Evolutionary conservation across 257 asterid genomes (phyloP).

Genomic region (Nicotiana knightiana): DNA sequence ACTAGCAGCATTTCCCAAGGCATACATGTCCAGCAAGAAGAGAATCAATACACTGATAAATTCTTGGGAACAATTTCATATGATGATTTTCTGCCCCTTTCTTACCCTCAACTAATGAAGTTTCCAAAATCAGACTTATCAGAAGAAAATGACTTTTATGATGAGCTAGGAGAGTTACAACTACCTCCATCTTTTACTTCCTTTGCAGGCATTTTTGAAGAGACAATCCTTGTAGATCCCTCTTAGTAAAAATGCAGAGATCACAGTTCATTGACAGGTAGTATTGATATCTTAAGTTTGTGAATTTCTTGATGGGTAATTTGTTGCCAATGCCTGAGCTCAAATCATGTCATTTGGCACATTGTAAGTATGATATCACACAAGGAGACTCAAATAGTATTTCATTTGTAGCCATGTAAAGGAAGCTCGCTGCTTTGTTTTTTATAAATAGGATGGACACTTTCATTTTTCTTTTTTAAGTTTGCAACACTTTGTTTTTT

Average conservation of each 20-base stretch:
- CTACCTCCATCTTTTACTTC: constrained; percentile 47
- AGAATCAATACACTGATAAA: constrained; percentile 24
- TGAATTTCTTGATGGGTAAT: not conserved
- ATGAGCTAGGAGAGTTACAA: constrained; percentile 74
- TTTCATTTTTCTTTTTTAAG: not conserved
- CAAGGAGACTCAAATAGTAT: not conserved
- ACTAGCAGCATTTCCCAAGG: constrained; percentile 14
- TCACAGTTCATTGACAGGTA: not conserved
- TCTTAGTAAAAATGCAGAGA: constrained; percentile 6
- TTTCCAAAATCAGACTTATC: constrained; percentile 22
- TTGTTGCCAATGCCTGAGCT: not conserved
- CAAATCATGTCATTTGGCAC: not conserved
- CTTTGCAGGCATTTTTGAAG: constrained; percentile 37
- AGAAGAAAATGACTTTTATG: constrained; percentile 61
- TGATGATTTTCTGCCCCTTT: constrained; percentile 14
- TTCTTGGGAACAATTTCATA: constrained; percentile 13
- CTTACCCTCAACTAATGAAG: constrained; percentile 16
- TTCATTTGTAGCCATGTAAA: constrained; percentile 1
- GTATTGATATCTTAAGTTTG: not conserved
- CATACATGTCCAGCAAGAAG: constrained; percentile 19
- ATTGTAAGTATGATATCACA: not conserved
- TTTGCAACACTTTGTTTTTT: not conserved
- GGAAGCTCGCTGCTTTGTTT: not conserved
- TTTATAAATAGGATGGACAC: not conserved
- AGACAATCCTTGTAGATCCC: constrained; percentile 40